phyloP scores from a whole-genome alignment of 495 filamentous ascomycete species.

The Melanomma pulvis-pyrius region DNA sequence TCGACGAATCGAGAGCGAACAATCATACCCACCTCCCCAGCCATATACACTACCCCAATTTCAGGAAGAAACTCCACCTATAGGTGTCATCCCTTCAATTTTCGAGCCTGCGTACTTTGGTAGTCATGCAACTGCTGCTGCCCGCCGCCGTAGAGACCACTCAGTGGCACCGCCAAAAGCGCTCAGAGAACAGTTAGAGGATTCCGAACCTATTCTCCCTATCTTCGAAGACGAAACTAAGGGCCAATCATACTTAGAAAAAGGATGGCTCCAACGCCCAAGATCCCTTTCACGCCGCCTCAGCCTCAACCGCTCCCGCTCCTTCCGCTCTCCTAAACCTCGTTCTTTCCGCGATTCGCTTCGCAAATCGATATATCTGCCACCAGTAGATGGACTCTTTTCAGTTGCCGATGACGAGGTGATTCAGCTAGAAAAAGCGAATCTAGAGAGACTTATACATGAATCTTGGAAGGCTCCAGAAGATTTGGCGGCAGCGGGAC shows the following conservation, averaged over 20 bases:
- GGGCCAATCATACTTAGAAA: neutral
- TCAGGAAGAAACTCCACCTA: neutral
- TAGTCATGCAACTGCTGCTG: conserved; percentile 13
- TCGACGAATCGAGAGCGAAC: conserved; percentile 6
- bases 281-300: conserved; percentile 7
- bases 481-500: neutral
- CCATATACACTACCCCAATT: neutral
- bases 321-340: conserved; percentile 7
- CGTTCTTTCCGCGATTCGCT: conserved; percentile 20
- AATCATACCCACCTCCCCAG: neutral
- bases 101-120: conserved; percentile 14
- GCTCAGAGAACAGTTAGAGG: conserved; percentile 2
- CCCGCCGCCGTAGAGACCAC: conserved; percentile 1
- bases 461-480: conserved; percentile 22
- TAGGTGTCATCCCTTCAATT: neutral
- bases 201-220: conserved; percentile 6
- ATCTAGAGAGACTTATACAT: conserved; percentile 24
- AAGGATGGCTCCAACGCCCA: neutral
- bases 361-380: conserved; percentile 7
- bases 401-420: conserved; percentile 14
- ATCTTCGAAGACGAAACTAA: conserved; percentile 1
- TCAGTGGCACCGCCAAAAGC: neutral
- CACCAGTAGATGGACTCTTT: conserved; percentile 19
- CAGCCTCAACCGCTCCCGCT: conserved; percentile 3
- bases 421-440: conserved; percentile 14